Conservation (phyloP, 768 basidiomycete genomes). For the Lactarius psammicola region DNA sequence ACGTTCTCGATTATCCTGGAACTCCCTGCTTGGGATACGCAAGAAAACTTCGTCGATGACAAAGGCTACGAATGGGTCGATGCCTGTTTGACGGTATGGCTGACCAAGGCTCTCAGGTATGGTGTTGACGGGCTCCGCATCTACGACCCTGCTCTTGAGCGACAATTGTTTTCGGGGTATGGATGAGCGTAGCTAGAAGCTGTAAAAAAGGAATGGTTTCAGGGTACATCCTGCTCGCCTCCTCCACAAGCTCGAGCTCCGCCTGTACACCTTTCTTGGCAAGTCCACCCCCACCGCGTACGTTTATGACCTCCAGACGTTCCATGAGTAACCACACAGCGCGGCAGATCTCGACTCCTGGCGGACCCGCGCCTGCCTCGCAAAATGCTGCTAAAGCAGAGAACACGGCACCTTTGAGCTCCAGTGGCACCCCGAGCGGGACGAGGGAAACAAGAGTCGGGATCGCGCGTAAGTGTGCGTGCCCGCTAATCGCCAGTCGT, state of each 20-base stretch:
- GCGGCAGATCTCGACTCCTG: conserved; percentile 78
- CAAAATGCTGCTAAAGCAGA: conserved; percentile 82
- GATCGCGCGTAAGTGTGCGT: conserved; percentile 77
- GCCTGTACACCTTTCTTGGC: conserved; percentile 77
- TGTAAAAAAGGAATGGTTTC: conserved; percentile 86
- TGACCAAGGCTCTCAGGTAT: conserved; percentile 80
- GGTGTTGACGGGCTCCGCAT: conserved; percentile 63
- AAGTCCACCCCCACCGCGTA: conserved; percentile 52
- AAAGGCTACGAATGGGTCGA: conserved; percentile 80
- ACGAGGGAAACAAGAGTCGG: conserved; percentile 76
- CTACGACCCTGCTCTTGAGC: conserved; percentile 55
- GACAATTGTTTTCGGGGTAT: conserved; percentile 75
- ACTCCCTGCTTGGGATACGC: conserved; percentile 72
- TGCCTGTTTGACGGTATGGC: conserved; percentile 75
- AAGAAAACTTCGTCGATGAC: conserved; percentile 88
- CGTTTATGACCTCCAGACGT: conserved; percentile 77
- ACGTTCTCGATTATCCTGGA: conserved; percentile 66
- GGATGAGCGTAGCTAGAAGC: conserved; percentile 78
- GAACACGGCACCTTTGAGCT: conserved; percentile 84
- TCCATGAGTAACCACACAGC: conserved; percentile 86
- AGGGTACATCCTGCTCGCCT: conserved; percentile 75
- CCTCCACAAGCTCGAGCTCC: conserved; percentile 86
- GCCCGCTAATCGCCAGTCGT: conserved; percentile 71
- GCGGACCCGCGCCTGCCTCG: conserved; percentile 67
- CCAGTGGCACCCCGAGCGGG: conserved; percentile 80